These are phyloP conservation scores for Abrus precatorius DNA, from an alignment of 306 rosid species.

Conservation along the genomic window DNA sequence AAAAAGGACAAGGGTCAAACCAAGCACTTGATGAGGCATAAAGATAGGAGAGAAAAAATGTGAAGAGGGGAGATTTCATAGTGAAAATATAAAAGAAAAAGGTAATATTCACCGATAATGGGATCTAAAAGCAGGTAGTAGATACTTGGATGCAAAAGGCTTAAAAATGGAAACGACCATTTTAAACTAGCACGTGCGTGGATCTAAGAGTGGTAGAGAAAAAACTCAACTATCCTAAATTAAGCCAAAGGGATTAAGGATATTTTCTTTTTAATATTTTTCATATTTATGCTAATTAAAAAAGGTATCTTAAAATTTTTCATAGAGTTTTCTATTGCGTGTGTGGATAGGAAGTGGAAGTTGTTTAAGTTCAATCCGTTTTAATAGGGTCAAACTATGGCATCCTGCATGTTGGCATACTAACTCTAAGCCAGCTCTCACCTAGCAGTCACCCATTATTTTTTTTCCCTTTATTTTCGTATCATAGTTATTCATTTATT, in stretches of 20 bases:
- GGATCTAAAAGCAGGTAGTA: slow-evolving; percentile 39
- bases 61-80: slow-evolving; percentile 35
- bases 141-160: slow-evolving; percentile 11
- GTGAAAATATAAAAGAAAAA: slow-evolving; percentile 43
- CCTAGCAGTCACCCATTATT: not conserved
- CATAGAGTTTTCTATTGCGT: not conserved
- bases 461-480: not conserved
- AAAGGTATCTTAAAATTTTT: not conserved
- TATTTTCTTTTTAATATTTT: not conserved
- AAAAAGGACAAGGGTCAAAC: slow-evolving; percentile 30
- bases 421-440: not conserved
- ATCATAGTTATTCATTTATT: not conserved
- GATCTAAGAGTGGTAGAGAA: not conserved
- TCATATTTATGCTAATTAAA: not conserved
- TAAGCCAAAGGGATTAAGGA: slow-evolving; percentile 13
- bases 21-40: slow-evolving; percentile 38
- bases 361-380: not conserved
- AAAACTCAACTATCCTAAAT: slow-evolving; percentile 29
- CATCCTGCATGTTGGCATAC: not conserved
- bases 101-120: slow-evolving; percentile 39
- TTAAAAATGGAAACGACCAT: slow-evolving; percentile 25
- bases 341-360: not conserved
- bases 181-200: slow-evolving; percentile 32
- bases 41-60: slow-evolving; percentile 14
- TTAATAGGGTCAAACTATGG: not conserved